Evolutionary conservation across 805 yeast genomes (phyloP), one percentile per base, ranked within the genome.

Genomic region (Brettanomyces bruxellensis): DNA sequence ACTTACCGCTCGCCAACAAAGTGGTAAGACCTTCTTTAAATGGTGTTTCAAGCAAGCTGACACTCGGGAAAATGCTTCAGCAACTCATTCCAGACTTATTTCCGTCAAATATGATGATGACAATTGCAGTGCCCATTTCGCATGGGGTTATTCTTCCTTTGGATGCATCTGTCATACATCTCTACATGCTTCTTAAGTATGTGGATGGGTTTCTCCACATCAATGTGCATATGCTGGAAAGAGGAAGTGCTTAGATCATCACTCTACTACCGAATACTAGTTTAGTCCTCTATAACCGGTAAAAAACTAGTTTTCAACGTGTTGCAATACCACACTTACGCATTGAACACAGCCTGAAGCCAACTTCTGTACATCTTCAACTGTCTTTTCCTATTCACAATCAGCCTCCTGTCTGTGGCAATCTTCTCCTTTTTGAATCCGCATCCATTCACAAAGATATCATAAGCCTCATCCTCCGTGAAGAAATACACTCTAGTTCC

Each of bases 401-500:
- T 70, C 55, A 93, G 70, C 56, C 99, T 71, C 61, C 96, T 76
- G 67, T 93, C 99, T 1, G 95, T 85, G 1, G 86, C 98, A 38
- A 93, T 83, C 60, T 76, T 83, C 37, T 70, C 75, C 52, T 86
- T 91, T n/a, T 59, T 62, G 57, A 91, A 88, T n/a, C 56, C 56
- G 25, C 59, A 60, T 18, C 70, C 70, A 25, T 65, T 58, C 13
- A 81, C 74, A 61, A 91, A 93, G 3, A 91, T 85, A 40, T 75
- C 69, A 50, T 86, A 71, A 48, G 91, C 65, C 66, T 93, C 96
- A 49, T 91, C 95, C 61, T 91, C 98, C 2, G 96, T 87, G 69
- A 93, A 93, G 68, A 93, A 93, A 63, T 93, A 93, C 11, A 93
- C 99, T 55, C 99, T 73, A 0, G 99, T 93, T 42, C 99, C 99